Percentiles rank a stretch among this genome's conserved stretches.
Conservation (phyloP, 1,139 yeast genomes). For the Candida albicans region DNA sequence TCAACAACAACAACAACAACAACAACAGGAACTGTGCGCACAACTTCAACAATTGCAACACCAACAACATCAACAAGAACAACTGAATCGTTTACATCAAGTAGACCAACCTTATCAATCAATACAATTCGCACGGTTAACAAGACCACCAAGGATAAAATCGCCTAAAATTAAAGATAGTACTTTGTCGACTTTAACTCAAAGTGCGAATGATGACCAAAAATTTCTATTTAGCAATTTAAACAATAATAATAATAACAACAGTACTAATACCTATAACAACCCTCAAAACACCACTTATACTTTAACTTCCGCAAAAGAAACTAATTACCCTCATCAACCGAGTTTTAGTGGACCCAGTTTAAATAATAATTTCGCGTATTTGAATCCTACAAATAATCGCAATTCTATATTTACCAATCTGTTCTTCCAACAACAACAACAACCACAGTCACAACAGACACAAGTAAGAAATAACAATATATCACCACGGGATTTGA, state of each 20-base stretch:
- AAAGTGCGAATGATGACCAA: conserved; percentile 4
- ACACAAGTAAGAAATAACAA: neutral
- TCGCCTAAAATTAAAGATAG: conserved; percentile 3
- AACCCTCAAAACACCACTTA: neutral
- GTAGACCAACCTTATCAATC: neutral
- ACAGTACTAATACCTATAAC: neutral
- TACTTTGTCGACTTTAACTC: conserved; percentile 3
- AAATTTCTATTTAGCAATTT: conserved; percentile 4
- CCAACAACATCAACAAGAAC: neutral
- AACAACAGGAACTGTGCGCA: neutral
- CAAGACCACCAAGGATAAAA: conserved; percentile 2
- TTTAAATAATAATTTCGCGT: conserved; percentile 1
- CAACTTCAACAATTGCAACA: conserved; percentile 3
- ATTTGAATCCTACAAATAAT: neutral
- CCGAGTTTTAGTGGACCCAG: conserved; percentile 4
- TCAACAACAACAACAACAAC: conserved; percentile 6
- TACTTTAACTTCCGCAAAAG: conserved; percentile 2
- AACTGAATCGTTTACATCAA: conserved; percentile 1
- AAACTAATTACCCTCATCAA: neutral
- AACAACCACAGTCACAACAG: neutral
- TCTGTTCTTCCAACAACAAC: neutral
- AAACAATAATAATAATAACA: conserved; percentile 1
- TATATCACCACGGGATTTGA: neutral
- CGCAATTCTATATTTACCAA: neutral
- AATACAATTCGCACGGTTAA: neutral